Evolutionary conservation across 2,329 filamentous ascomycete species (phyloP).

Genomic region (Coniochaeta ligniaria): DNA sequence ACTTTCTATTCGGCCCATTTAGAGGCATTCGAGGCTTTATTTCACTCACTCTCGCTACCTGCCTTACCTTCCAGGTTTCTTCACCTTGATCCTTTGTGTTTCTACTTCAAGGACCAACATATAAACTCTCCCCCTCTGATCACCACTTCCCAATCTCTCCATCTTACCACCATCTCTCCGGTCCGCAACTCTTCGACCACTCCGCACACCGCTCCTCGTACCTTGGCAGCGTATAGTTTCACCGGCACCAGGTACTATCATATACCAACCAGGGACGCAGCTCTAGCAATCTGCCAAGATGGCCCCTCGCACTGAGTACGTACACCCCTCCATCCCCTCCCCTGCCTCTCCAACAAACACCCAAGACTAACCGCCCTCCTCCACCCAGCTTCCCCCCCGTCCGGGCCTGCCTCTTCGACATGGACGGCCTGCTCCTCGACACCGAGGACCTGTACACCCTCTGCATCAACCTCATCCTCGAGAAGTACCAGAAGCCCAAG

Average conservation of each 20-base stretch:
- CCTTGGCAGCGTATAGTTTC: background rate
- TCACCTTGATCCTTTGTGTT: background rate
- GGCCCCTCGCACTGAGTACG: constrained; percentile 24
- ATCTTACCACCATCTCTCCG: background rate
- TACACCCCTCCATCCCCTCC: background rate
- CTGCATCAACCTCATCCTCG: constrained; percentile 75
- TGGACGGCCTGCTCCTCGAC: constrained; percentile 94
- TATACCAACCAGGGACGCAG: background rate
- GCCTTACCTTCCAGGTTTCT: too few species aligned
- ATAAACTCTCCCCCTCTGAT: too few species aligned
- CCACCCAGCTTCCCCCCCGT: constrained; percentile 63
- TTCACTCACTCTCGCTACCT: background rate
- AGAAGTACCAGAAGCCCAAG: constrained; percentile 61
- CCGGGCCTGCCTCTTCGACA: constrained; percentile 93
- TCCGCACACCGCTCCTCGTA: background rate
- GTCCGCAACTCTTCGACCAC: background rate
- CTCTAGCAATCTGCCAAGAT: constrained; percentile 9
- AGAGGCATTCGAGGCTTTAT: background rate
- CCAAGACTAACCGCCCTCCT: constrained; percentile 2
- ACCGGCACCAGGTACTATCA: background rate
- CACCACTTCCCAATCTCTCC: background rate
- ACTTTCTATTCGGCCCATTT: background rate
- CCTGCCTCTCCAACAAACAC: background rate
- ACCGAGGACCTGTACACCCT: constrained; percentile 85
- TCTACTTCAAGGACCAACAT: too few species aligned